Base-by-base conservation (phyloP, 495 filamentous ascomycete species). In the Daldinia loculata region DNA sequence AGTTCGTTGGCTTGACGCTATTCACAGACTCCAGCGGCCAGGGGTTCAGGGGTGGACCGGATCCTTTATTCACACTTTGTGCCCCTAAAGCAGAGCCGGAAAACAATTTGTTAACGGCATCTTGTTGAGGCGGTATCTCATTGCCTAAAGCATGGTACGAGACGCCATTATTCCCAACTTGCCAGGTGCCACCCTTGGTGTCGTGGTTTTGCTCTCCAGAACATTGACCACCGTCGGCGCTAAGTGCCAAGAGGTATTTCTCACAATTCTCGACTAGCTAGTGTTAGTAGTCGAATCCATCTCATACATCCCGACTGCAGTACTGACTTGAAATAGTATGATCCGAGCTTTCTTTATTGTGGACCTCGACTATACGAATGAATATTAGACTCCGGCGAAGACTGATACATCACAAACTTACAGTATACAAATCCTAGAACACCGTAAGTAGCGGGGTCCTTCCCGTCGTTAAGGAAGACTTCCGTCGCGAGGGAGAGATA, bases 11-110 rank as follows among this genome's bases (percentile, higher is more conserved):
- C 26, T 69, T 73, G 24, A 78, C 71, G 17, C 61, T 62, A 34
- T 71, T 75, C 8, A 76, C 6, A 50, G 76, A 78, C 50, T 78
- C 74, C n/a, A 78, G 36, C 1, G 76, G 76, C 76, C 76, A 78
- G 0, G 76, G 76, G 61, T 70, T 71, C 22, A 78, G 66, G 11
- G 76, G 76, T 15, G 76, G 50, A 0, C 71, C 69, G 3, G 68
- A 61, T 24, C 69, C 71, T 22, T 68, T 76, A 38, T 78, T 78
- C 26, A 75, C 76, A 6, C n/a, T 34, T 48, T 78, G 76, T 0
- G 71, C 43, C 1, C 17, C 41, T 41, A 78, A 51, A 39, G 72
- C 76, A 2, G 71, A 53, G 17, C 68, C 70, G 3, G 71, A 22
- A 15, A 78, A 71, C 2, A 75, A 32, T n/a, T 76, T 76, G 61